These are phyloP conservation scores for Hygrocybe coccinea DNA, from an alignment of 768 basidiomycete genomes.

Conservation along the genomic window DNA sequence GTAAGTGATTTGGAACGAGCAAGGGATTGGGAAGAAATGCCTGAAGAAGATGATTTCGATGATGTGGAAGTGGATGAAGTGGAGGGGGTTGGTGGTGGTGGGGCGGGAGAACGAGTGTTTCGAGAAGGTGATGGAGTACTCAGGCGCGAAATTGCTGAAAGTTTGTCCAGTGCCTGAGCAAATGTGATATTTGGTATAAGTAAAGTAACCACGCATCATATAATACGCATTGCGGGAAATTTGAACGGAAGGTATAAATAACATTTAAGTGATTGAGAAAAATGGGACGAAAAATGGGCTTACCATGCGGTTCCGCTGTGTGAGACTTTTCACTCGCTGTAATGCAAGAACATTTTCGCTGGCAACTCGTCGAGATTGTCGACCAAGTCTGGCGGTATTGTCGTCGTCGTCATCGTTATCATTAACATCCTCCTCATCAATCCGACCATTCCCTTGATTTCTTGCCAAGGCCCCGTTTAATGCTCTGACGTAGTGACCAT, in stretches of 20 bases:
- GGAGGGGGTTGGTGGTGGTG: slow-evolving; percentile 32
- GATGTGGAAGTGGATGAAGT: slow-evolving; percentile 33
- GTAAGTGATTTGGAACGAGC: slow-evolving; percentile 22
- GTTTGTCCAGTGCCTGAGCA: slow-evolving; percentile 60
- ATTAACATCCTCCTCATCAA: slow-evolving; percentile 48
- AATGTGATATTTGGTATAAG: neutral
- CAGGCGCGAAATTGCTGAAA: slow-evolving; percentile 53
- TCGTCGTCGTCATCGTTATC: slow-evolving; percentile 53
- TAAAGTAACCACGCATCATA: neutral
- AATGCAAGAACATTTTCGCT: slow-evolving; percentile 57
- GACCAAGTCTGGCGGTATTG: slow-evolving; percentile 49
- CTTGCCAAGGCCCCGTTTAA: slow-evolving; percentile 22
- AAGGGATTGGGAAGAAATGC: slow-evolving; percentile 31
- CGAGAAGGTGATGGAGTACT: slow-evolving; percentile 49
- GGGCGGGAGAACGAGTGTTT: slow-evolving; percentile 25
- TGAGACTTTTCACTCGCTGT: slow-evolving; percentile 64
- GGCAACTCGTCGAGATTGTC: slow-evolving; percentile 25
- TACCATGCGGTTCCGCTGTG: slow-evolving; percentile 71
- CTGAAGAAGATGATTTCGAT: slow-evolving; percentile 26
- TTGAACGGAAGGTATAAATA: neutral
- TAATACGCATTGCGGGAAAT: neutral
- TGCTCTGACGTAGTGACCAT: slow-evolving; percentile 36
- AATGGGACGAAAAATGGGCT: slow-evolving; percentile 25
- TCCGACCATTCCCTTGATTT: slow-evolving; percentile 23
- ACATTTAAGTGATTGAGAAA: neutral